A percentile compares a stretch with the other conserved stretches of the same genome.
Conservation (phyloP, 768 basidiomycete species). For the Tricholoma saponaceum region DNA sequence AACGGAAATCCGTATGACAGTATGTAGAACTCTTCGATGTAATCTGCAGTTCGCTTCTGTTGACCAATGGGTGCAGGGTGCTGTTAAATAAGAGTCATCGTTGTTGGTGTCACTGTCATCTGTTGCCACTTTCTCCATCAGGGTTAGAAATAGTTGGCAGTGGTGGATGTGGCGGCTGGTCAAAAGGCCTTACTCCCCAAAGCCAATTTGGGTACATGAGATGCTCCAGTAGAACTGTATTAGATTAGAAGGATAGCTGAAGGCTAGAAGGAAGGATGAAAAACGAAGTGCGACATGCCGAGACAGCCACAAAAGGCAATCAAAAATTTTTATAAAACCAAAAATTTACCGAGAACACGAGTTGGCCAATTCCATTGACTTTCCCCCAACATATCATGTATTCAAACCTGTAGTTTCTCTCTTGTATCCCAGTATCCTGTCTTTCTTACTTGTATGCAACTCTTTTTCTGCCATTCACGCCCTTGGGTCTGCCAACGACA, state of each 20-base stretch:
- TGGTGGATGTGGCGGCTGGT: too few species aligned
- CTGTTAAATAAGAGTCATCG: too few species aligned
- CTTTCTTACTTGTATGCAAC: slow-evolving; percentile 18
- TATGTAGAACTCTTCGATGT: too few species aligned
- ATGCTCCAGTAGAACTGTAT: neutral
- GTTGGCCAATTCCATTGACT: slow-evolving; percentile 18
- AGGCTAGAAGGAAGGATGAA: neutral
- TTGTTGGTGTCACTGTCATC: too few species aligned
- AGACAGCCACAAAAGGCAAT: slow-evolving; percentile 18
- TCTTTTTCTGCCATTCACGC: slow-evolving; percentile 6
- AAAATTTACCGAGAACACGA: slow-evolving; percentile 16
- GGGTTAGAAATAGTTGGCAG: too few species aligned
- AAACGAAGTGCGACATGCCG: neutral
- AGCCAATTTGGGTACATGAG: too few species aligned
- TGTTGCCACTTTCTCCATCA: too few species aligned
- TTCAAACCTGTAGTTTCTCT: slow-evolving; percentile 11
- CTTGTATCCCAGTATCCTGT: slow-evolving; percentile 8
- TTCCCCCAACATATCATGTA: slow-evolving; percentile 21
- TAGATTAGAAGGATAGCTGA: neutral
- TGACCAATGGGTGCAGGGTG: too few species aligned
- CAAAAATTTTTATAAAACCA: slow-evolving; percentile 13
- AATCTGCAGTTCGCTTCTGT: too few species aligned
- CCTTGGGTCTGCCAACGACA: slow-evolving; percentile 7
- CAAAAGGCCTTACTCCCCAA: too few species aligned
- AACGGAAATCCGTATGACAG: too few species aligned